Percentiles rank a stretch among this genome's conserved stretches.
Evolutionary conservation across 768 basidiomycete species (phyloP).

Genomic region (Serendipita sp.): DNA sequence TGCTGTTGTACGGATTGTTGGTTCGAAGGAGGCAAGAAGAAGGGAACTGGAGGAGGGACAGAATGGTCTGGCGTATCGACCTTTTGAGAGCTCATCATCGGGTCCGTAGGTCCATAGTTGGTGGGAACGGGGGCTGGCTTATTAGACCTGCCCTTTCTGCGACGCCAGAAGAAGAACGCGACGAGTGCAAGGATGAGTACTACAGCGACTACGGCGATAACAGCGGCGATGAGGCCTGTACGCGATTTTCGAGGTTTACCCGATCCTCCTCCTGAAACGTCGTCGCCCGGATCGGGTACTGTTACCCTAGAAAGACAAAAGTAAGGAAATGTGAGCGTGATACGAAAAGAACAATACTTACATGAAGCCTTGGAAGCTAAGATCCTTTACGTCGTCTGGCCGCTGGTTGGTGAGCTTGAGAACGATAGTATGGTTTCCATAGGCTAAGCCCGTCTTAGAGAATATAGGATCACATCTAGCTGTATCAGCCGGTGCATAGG

Average conservation of each 20-base stretch:
- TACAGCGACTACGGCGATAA: neutral
- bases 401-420: neutral
- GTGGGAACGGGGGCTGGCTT: neutral
- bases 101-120: neutral
- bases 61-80: neutral
- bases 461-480: neutral
- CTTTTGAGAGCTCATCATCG: neutral
- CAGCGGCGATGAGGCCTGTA: neutral
- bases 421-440: neutral
- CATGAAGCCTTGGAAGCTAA: conserved; percentile 1
- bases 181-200: neutral
- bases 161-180: neutral
- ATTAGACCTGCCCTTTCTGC: neutral
- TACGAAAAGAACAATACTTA: neutral
- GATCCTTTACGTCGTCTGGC: conserved; percentile 1
- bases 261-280: neutral
- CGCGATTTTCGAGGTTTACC: neutral
- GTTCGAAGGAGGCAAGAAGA: neutral
- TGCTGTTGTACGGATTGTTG: too few species aligned
- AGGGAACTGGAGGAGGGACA: neutral
- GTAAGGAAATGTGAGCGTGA: neutral
- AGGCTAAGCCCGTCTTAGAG: neutral
- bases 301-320: neutral
- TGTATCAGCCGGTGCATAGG: neutral
- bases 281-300: neutral